A percentile compares a stretch with the other conserved stretches of the same genome.
phyloP scores from a whole-genome alignment of 208 protist genomes.

The Leishmania martiniquensis region DNA sequence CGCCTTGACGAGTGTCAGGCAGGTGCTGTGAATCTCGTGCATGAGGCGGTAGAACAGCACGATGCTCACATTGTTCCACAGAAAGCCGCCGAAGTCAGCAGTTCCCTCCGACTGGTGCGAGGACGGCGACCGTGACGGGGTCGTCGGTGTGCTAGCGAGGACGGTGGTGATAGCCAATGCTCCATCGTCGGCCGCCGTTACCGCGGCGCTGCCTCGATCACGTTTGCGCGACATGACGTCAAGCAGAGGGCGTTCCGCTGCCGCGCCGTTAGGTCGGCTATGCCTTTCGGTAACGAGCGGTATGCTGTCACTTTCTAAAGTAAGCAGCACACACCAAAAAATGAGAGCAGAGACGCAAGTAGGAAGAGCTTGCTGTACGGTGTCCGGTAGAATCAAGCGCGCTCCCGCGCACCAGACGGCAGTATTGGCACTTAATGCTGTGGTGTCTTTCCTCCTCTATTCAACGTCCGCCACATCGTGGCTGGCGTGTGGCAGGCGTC shows the following conservation, averaged over 20 bases:
- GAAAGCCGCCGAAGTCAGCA: slow-evolving; percentile 51
- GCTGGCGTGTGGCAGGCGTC: neutral
- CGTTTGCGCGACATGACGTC: slow-evolving; percentile 22
- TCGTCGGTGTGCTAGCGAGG: neutral
- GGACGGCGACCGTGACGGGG: neutral
- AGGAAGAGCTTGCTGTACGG: neutral
- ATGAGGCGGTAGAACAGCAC: slow-evolving; percentile 55
- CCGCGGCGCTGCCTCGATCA: neutral
- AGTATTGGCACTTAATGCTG: neutral
- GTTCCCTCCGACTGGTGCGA: slow-evolving; percentile 10
- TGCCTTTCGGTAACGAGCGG: neutral
- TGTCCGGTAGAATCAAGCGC: neutral
- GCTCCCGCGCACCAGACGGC: neutral
- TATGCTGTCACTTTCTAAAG: no score
- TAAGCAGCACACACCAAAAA: no score
- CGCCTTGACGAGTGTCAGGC: slow-evolving; percentile 12
- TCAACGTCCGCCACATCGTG: neutral
- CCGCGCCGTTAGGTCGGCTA: neutral
- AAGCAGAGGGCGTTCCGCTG: no score
- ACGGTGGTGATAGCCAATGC: neutral
- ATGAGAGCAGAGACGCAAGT: no score
- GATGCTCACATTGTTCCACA: slow-evolving; percentile 77
- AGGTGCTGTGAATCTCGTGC: slow-evolving; percentile 32
- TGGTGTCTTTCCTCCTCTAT: neutral
- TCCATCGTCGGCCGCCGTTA: neutral